These are phyloP conservation scores for Nephelium lappaceum DNA, from an alignment of 345 rosid genomes.

Conservation along the genomic window DNA sequence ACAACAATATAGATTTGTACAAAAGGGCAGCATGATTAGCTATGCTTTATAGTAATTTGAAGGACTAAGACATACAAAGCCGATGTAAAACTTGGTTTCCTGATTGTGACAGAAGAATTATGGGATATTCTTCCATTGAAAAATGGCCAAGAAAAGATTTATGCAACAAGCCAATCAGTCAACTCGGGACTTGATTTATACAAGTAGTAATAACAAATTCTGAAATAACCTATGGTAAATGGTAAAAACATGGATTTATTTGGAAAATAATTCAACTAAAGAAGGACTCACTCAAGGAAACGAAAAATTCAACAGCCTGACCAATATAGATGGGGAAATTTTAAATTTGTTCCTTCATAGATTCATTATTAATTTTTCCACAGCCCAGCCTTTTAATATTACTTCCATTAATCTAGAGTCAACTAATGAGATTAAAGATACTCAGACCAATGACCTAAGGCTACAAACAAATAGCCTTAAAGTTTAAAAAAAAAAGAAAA, in stretches of 20 bases:
- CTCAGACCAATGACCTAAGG: too few relatives aligned
- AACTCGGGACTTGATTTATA: not conserved
- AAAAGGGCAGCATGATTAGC: not conserved
- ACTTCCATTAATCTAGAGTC: not conserved
- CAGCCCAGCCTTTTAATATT: not conserved
- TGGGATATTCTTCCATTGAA: not conserved
- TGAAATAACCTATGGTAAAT: not conserved
- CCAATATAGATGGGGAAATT: not conserved
- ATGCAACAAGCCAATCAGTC: not conserved
- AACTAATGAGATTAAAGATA: not conserved
- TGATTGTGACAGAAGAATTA: not conserved
- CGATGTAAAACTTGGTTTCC: not conserved
- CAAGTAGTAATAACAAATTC: not conserved
- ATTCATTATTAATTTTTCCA: too few relatives aligned
- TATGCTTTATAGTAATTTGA: not conserved
- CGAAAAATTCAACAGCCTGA: not conserved
- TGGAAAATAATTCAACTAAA: not conserved
- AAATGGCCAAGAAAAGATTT: not conserved
- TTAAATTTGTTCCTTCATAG: not conserved
- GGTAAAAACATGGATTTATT: not conserved
- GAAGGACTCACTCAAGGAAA: not conserved
- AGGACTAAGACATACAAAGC: not conserved
- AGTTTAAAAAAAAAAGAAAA: too few relatives aligned
- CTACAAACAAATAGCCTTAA: not conserved
- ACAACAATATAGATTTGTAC: not conserved